Percentiles rank a stretch among this genome's conserved stretches.
phyloP scores from a whole-genome alignment of 2,329 filamentous ascomycete species.

The Penicillium hesseltinei region DNA sequence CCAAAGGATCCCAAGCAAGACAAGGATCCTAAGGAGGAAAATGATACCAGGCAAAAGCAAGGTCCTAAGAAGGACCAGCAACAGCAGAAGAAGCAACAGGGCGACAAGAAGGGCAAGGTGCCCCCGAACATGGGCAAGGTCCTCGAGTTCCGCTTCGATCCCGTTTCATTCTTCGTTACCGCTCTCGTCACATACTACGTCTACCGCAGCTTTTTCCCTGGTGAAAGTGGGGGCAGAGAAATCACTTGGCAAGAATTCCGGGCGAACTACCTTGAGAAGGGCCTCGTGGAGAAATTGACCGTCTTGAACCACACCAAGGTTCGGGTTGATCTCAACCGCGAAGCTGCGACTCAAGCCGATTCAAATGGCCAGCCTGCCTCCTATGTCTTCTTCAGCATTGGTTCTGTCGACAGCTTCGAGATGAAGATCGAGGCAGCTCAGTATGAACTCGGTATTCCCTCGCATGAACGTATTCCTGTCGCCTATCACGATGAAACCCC shows the following conservation, averaged over 20 bases:
- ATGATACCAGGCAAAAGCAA: slow-evolving; percentile 6
- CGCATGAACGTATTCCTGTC: slow-evolving; percentile 86
- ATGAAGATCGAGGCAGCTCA: slow-evolving; percentile 84
- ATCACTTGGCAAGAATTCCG: slow-evolving; percentile 98
- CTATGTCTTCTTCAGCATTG: slow-evolving; percentile 92
- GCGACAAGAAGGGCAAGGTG: slow-evolving; percentile 28
- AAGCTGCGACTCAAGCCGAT: slow-evolving; percentile 68
- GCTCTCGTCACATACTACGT: slow-evolving; percentile 62
- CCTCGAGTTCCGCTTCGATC: slow-evolving; percentile 53
- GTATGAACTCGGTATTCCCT: slow-evolving; percentile 79
- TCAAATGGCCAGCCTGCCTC: slow-evolving; percentile 68
- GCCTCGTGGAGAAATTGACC: slow-evolving; percentile 86
- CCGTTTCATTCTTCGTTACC: slow-evolving; percentile 56
- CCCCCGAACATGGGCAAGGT: slow-evolving; percentile 35
- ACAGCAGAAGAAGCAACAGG: slow-evolving; percentile 26
- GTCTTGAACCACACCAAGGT: slow-evolving; percentile 77
- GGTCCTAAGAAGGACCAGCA: slow-evolving; percentile 15
- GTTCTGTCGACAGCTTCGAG: slow-evolving; percentile 91
- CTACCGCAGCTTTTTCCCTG: slow-evolving; percentile 64
- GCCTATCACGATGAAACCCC: slow-evolving; percentile 77
- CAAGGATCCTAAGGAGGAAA: slow-evolving; percentile 3
- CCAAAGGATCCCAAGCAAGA: slow-evolving; percentile 4
- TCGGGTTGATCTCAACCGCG: slow-evolving; percentile 74
- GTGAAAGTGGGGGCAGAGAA: slow-evolving; percentile 64
- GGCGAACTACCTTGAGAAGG: slow-evolving; percentile 91